These are phyloP conservation scores for Venturia oleaginea DNA, from an alignment of 2,329 filamentous ascomycete species.

Conservation along the genomic window DNA sequence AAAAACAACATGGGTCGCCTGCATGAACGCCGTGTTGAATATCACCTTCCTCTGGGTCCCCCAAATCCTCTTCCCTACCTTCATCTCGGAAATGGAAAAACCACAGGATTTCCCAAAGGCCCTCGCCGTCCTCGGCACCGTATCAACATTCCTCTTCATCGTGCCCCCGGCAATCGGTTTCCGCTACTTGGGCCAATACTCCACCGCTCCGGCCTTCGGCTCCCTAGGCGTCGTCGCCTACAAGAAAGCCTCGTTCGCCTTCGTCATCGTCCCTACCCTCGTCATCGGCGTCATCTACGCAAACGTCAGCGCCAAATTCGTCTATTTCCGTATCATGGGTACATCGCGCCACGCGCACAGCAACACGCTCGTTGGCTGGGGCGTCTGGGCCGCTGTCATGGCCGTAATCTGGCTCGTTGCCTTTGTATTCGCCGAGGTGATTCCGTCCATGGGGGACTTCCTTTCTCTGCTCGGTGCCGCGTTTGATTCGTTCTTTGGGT, in stretches of 20 bases:
- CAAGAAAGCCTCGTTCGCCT: slow-evolving; percentile 42
- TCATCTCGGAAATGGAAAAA: slow-evolving; percentile 42
- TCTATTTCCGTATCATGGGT: slow-evolving; percentile 37
- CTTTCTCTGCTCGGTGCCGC: slow-evolving; percentile 39
- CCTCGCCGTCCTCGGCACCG: slow-evolving; percentile 36
- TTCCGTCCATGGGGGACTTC: slow-evolving; percentile 43
- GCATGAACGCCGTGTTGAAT: slow-evolving; percentile 43
- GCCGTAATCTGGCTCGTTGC: slow-evolving; percentile 34
- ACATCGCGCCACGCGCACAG: slow-evolving; percentile 37
- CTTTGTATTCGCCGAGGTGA: slow-evolving; percentile 40
- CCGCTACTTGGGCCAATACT: slow-evolving; percentile 40
- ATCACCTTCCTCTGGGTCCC: slow-evolving; percentile 44
- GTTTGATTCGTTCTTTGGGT: slow-evolving; percentile 43
- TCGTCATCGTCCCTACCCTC: slow-evolving; percentile 42
- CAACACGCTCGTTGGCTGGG: slow-evolving; percentile 41
- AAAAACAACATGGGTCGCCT: slow-evolving; percentile 38
- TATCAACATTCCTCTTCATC: slow-evolving; percentile 41
- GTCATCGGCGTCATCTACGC: slow-evolving; percentile 43
- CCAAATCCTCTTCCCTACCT: slow-evolving; percentile 42
- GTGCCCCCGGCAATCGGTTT: slow-evolving; percentile 42
- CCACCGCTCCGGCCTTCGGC: slow-evolving; percentile 42
- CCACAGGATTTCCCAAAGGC: slow-evolving; percentile 44
- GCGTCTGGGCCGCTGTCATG: slow-evolving; percentile 36
- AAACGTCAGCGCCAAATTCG: slow-evolving; percentile 40
- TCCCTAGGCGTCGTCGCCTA: slow-evolving; percentile 35